Conservation (phyloP, 371 early-diverging fungal species). For the Actinomortierella wolfii region DNA sequence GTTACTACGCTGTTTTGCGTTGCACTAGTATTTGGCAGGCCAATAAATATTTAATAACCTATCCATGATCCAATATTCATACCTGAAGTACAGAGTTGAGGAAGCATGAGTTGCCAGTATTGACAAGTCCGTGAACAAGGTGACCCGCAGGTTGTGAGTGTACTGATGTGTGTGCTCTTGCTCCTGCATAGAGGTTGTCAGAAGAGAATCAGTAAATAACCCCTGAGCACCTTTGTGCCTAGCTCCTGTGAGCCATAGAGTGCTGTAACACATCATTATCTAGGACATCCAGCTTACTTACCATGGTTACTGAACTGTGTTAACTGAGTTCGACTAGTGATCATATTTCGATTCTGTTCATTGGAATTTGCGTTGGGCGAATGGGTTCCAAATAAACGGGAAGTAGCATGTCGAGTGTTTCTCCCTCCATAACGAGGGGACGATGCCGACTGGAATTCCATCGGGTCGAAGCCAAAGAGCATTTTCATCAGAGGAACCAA, state of each 20-base stretch:
- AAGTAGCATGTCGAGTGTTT: background rate
- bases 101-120: conserved; percentile 94
- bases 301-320: background rate
- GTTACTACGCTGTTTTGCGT: no score
- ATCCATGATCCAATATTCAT: no score
- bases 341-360: conserved; percentile 20
- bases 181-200: conserved; percentile 1
- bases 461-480: conserved; percentile 34
- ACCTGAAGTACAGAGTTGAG: conserved; percentile 92
- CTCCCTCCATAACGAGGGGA: background rate
- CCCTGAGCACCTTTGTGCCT: no score
- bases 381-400: background rate
- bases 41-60: no score
- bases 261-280: no score
- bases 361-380: background rate
- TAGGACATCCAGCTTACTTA: background rate
- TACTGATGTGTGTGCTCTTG: conserved; percentile 13
- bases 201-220: background rate
- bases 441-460: background rate
- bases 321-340: conserved; percentile 28
- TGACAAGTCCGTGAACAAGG: conserved; percentile 74
- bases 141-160: conserved; percentile 6
- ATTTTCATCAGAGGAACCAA: conserved; percentile 19
- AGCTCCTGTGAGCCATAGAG: background rate
- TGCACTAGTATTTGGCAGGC: no score